Percentiles rank a stretch among this genome's conserved stretches.
phyloP scores from a whole-genome alignment of 441 rosid genomes.

The Bruguiera hainesii region DNA sequence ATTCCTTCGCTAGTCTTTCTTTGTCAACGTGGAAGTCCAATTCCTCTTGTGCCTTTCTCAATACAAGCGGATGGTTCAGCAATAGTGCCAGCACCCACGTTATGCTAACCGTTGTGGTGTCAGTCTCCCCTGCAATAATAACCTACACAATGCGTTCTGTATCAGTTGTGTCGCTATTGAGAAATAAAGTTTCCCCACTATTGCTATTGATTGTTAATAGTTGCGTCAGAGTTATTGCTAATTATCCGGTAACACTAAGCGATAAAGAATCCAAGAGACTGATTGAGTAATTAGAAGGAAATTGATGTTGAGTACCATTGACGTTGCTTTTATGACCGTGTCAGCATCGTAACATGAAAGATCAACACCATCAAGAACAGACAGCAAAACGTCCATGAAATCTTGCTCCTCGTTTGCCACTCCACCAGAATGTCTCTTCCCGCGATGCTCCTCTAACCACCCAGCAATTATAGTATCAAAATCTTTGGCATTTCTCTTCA shows the following conservation, averaged over 20 bases:
- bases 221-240: too few species aligned
- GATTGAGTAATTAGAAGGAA: background rate
- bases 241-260: too few species aligned
- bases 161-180: too few species aligned
- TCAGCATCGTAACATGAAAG: conserved; percentile 15
- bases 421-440: background rate
- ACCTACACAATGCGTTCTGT: conserved; percentile 21
- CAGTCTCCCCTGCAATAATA: conserved; percentile 45
- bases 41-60: conserved; percentile 48
- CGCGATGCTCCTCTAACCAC: conserved; percentile 25
- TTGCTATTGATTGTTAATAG: too few species aligned
- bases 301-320: conserved; percentile 14
- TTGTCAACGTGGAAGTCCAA: conserved; percentile 42
- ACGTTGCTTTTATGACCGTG: conserved; percentile 23
- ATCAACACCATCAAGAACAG: background rate
- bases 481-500: conserved; percentile 9
- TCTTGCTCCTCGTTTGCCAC: conserved; percentile 8
- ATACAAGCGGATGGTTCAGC: conserved; percentile 31
- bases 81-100: conserved; percentile 35
- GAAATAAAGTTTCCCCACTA: too few species aligned
- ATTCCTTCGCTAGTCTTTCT: conserved; percentile 38
- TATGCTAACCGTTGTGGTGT: conserved; percentile 35
- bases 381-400: conserved; percentile 24
- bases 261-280: too few species aligned
- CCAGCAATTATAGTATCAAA: background rate